A percentile compares a stretch with the other conserved stretches of the same genome.
phyloP scores from a whole-genome alignment of 768 basidiomycete genomes.

The Suillus alpinus region DNA sequence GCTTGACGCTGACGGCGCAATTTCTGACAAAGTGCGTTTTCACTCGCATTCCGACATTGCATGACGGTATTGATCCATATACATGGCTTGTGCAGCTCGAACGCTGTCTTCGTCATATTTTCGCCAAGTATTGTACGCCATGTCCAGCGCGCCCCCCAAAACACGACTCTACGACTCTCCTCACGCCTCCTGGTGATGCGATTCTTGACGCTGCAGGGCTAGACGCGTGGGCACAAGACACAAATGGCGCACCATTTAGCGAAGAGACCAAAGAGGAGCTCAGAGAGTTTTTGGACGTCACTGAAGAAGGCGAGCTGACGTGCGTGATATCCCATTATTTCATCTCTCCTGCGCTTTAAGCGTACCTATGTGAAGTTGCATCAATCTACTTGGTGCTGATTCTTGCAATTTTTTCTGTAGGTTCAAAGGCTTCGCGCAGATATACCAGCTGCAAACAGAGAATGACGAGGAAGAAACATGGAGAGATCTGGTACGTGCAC shows the following conservation, averaged over 20 bases:
- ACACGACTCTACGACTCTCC: slow-evolving; percentile 29
- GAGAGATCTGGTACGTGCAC: slow-evolving; percentile 63
- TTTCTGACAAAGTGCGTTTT: slow-evolving; percentile 56
- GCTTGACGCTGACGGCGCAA: slow-evolving; percentile 67
- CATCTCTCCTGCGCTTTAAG: neutral
- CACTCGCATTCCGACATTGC: neutral
- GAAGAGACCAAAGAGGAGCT: slow-evolving; percentile 78
- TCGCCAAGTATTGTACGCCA: slow-evolving; percentile 73
- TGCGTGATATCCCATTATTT: slow-evolving; percentile 34
- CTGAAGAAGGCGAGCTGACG: slow-evolving; percentile 71
- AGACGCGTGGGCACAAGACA: slow-evolving; percentile 75
- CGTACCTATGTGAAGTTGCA: neutral
- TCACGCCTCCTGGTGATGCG: slow-evolving; percentile 50
- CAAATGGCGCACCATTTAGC: slow-evolving; percentile 79
- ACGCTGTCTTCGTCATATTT: slow-evolving; percentile 69
- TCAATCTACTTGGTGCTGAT: neutral
- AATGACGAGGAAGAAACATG: slow-evolving; percentile 84
- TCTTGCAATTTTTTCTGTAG: slow-evolving; percentile 31
- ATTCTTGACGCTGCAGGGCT: slow-evolving; percentile 58
- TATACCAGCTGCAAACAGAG: slow-evolving; percentile 83
- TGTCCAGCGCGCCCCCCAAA: slow-evolving; percentile 16
- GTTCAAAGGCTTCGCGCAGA: slow-evolving; percentile 77
- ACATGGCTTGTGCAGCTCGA: slow-evolving; percentile 49
- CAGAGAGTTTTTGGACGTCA: slow-evolving; percentile 71
- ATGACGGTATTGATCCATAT: neutral